phyloP scores from a whole-genome alignment of 192 early-diverging fungal species.

The Backusella mclennaniae region DNA sequence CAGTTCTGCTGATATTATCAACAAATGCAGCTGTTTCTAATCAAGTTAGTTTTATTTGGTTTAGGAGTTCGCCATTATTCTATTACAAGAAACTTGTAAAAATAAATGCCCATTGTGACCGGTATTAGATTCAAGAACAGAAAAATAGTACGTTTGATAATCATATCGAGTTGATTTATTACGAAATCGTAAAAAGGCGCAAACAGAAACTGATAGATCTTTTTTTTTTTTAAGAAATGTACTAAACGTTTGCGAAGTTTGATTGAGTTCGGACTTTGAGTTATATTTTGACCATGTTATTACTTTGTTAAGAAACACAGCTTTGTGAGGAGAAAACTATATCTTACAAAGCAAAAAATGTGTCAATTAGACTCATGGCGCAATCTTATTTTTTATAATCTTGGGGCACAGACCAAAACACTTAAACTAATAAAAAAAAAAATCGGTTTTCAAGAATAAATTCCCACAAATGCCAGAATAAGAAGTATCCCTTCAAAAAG shows the following conservation, averaged over 20 bases:
- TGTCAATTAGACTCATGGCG: neutral
- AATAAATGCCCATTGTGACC: neutral
- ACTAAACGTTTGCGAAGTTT: neutral
- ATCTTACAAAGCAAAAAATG: neutral
- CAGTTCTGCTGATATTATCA: neutral
- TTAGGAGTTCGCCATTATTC: neutral
- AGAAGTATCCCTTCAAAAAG: neutral
- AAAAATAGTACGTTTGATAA: neutral
- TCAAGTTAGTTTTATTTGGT: neutral
- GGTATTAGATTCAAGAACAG: neutral
- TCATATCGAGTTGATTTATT: neutral
- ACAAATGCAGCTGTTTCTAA: slow-evolving; percentile 1
- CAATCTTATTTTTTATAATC: neutral
- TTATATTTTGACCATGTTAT: neutral
- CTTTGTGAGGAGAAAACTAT: no score
- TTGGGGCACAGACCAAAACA: neutral
- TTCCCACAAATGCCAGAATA: neutral
- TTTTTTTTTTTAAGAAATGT: neutral
- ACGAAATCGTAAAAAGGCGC: neutral
- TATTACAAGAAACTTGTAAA: neutral
- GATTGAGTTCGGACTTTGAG: neutral
- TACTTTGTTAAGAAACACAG: neutral
- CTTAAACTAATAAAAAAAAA: neutral
- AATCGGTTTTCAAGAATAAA: neutral
- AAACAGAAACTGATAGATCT: neutral